These are phyloP conservation scores for Paramecium tetraurelia DNA, from an alignment of 73 alveolate species.

Conservation along the genomic window DNA sequence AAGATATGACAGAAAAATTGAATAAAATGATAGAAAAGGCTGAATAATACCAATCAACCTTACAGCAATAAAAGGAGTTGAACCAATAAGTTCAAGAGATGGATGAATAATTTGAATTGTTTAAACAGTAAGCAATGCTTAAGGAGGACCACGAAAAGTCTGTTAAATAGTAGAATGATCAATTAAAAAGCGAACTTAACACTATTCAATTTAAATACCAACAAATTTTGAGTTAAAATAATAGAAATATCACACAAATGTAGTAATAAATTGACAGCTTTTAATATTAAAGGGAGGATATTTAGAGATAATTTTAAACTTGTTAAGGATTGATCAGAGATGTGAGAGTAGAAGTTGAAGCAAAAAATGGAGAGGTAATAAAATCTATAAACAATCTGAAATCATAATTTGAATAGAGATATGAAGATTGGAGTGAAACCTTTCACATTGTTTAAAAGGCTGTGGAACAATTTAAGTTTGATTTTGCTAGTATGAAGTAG, in stretches of 20 bases:
- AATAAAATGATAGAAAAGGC: not conserved
- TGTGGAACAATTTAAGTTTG: not conserved
- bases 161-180: not conserved
- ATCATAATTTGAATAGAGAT: not conserved
- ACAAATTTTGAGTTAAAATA: not conserved
- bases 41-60: not conserved
- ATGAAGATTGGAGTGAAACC: not conserved
- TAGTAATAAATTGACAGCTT: not conserved
- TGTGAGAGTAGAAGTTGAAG: not conserved
- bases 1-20: not conserved
- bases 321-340: not conserved
- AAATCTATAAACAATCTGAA: not conserved
- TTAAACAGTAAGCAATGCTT: not conserved
- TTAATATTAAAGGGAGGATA: not conserved
- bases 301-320: not conserved
- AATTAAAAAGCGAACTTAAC: not conserved
- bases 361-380: not conserved
- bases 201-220: not conserved
- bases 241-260: not conserved
- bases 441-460: not conserved
- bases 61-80: not conserved
- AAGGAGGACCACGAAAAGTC: not conserved
- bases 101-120: not conserved
- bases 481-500: not conserved
- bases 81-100: not conserved